These are phyloP conservation scores for Xylariaceae sp. DNA, from an alignment of 2,329 filamentous ascomycete species.

Conservation along the genomic window DNA sequence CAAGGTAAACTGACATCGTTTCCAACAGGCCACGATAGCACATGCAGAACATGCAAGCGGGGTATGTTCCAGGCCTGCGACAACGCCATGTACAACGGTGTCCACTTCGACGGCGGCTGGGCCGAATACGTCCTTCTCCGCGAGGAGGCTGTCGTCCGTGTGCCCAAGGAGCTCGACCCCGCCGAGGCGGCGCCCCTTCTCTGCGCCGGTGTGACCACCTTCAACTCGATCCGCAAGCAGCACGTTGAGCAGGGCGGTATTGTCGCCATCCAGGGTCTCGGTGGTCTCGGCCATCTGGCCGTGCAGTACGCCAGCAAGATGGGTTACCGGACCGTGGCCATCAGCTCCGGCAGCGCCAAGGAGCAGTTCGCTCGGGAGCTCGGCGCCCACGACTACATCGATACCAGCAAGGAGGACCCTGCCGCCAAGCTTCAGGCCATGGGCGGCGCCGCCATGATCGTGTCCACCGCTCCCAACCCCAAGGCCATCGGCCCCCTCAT, in stretches of 20 bases:
- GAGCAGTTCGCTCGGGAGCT: constrained; percentile 48
- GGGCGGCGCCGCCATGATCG: constrained; percentile 10
- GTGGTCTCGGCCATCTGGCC: constrained; percentile 61
- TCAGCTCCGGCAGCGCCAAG: constrained; percentile 45
- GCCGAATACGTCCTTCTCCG: constrained; percentile 51
- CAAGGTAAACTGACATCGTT: not conserved
- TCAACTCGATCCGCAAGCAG: constrained; percentile 37
- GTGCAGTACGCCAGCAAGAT: constrained; percentile 61
- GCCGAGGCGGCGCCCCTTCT: constrained; percentile 44
- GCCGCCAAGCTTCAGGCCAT: constrained; percentile 11
- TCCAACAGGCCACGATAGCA: constrained; percentile 37
- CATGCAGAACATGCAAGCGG: constrained; percentile 49
- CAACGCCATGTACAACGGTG: constrained; percentile 51
- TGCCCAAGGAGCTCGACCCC: constrained; percentile 39
- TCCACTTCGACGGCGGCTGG: constrained; percentile 25
- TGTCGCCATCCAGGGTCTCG: constrained; percentile 50
- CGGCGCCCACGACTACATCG: constrained; percentile 52
- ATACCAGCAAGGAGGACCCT: constrained; percentile 14
- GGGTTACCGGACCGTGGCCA: constrained; percentile 57
- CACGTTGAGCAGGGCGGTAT: constrained; percentile 33
- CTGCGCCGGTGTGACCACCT: constrained; percentile 47
- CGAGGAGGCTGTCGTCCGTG: constrained; percentile 45
- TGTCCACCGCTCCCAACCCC: constrained; percentile 11
- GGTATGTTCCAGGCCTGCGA: constrained; percentile 55
- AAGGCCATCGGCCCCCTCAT: constrained; percentile 17